Conservation (phyloP, 345 rosid species). For the Eucalyptus rudis region DNA sequence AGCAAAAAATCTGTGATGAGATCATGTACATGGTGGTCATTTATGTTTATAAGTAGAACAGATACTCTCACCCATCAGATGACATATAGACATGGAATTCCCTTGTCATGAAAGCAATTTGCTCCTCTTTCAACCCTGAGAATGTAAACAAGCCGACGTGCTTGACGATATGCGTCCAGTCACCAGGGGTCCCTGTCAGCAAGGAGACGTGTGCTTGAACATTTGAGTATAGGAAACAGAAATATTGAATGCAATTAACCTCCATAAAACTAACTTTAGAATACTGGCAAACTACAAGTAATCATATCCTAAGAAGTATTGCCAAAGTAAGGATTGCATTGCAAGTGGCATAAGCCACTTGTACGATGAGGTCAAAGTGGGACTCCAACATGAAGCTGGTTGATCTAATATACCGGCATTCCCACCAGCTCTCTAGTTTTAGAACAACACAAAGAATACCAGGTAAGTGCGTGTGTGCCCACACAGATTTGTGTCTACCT, state of each 20-base stretch:
- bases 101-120: constrained; percentile 27
- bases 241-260: background rate
- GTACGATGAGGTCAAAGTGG: background rate
- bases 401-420: background rate
- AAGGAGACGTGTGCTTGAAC: background rate
- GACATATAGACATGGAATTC: constrained; percentile 50
- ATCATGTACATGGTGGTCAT: background rate
- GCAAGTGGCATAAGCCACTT: background rate
- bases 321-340: background rate
- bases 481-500: constrained; percentile 4
- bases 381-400: background rate
- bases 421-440: background rate
- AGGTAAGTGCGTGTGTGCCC: rapidly evolving
- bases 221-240: background rate
- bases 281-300: background rate
- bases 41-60: background rate
- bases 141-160: constrained; percentile 40
- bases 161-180: constrained; percentile 44
- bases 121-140: constrained; percentile 30
- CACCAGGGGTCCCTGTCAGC: constrained; percentile 38
- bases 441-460: background rate
- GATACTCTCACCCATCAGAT: constrained; percentile 31
- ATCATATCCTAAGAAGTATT: background rate
- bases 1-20: background rate
- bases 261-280: background rate